phyloP scores from a whole-genome alignment of 345 rosid species.

The Adansonia digitata region DNA sequence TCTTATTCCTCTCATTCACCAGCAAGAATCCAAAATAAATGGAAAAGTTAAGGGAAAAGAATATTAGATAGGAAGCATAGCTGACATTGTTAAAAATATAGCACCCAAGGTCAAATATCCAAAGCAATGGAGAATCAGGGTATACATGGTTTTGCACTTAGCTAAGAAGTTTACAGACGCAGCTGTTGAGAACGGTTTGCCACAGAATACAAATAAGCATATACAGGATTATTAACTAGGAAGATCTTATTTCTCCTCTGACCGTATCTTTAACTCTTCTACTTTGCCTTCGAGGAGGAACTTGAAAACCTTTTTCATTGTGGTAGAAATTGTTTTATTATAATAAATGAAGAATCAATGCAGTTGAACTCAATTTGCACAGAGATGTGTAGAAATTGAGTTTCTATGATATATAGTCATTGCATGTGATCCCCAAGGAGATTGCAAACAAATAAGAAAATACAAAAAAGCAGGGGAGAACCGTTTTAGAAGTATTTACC shows the following conservation, averaged over 20 bases:
- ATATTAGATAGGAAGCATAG: background rate
- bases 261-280: constrained; percentile 2
- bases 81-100: background rate
- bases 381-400: background rate
- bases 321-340: background rate
- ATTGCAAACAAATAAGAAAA: background rate
- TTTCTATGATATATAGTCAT: background rate
- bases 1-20: background rate
- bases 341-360: background rate
- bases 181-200: background rate
- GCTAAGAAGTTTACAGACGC: background rate
- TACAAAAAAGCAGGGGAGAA: constrained; percentile 9
- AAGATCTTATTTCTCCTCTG: constrained; percentile 1
- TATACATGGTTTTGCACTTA: background rate
- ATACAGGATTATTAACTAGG: background rate
- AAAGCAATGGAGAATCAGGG: background rate
- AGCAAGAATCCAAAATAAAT: background rate
- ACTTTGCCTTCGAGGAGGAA: background rate
- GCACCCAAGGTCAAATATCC: background rate
- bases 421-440: background rate
- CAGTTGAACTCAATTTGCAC: background rate
- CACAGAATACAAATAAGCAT: background rate
- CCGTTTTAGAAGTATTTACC: constrained; percentile 25
- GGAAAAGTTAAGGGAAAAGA: background rate
- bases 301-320: background rate